Percentiles rank a stretch among this genome's conserved stretches.
Conservation (phyloP, 805 yeast genomes). For the Scheffersomyces ergatensis region DNA sequence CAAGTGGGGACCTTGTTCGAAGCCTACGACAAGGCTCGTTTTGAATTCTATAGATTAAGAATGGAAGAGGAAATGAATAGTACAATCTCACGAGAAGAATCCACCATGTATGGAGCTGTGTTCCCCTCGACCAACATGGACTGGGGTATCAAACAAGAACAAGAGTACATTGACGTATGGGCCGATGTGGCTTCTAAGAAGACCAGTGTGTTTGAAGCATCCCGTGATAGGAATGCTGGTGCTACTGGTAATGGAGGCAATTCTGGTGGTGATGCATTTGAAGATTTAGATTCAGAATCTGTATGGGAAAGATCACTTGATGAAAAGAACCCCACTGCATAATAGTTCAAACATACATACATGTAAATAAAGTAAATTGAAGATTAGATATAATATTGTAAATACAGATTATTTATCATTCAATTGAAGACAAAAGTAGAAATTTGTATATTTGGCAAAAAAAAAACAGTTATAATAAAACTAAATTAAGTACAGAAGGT, state of each 20-base stretch:
- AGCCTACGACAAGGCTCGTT: constrained; percentile 84
- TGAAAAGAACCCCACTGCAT: too few relatives aligned
- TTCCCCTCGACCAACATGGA: constrained; percentile 62
- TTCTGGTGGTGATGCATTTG: constrained; percentile 16
- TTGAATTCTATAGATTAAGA: constrained; percentile 83
- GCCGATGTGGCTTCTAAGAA: constrained; percentile 62
- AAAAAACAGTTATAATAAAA: too few relatives aligned
- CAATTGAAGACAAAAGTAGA: too few relatives aligned
- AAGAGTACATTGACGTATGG: constrained; percentile 71
- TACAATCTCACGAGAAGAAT: constrained; percentile 77
- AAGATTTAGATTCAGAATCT: constrained; percentile 8
- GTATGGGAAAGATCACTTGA: constrained; percentile 2
- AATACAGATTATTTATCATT: too few relatives aligned
- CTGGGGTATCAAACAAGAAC: constrained; percentile 70
- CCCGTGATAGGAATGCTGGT: constrained; percentile 19
- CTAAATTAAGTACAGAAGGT: too few relatives aligned
- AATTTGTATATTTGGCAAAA: too few relatives aligned
- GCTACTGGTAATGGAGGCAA: constrained; percentile 19
- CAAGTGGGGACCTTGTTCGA: constrained; percentile 40
- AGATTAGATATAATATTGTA: too few relatives aligned
- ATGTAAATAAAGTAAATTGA: too few relatives aligned
- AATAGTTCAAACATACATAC: not conserved
- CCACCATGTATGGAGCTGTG: constrained; percentile 79
- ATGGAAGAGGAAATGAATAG: constrained; percentile 78
- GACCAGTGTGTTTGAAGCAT: constrained; percentile 56